Evolutionary conservation across 768 basidiomycete species (phyloP).

Genomic region (Royoungia palumana): DNA sequence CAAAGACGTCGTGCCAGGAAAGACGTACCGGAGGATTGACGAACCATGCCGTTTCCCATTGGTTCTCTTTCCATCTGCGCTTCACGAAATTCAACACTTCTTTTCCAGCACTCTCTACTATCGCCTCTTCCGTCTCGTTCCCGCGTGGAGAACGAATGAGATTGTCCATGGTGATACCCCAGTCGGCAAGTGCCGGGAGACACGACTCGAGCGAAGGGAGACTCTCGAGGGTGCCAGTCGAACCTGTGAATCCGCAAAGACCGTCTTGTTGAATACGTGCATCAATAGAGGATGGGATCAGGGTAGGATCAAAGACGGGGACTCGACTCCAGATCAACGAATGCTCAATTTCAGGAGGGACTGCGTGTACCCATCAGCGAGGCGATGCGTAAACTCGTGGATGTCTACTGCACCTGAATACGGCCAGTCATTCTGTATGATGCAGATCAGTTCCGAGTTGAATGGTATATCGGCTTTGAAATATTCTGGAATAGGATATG

Average conservation of each 20-base stretch:
- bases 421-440: constrained; percentile 85
- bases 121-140: constrained; percentile 49
- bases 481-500: constrained; percentile 41
- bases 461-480: constrained; percentile 62
- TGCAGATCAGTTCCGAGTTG: constrained; percentile 51
- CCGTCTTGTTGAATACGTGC: constrained; percentile 70
- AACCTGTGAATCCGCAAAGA: constrained; percentile 79
- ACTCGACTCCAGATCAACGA: constrained; percentile 74
- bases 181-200: constrained; percentile 63
- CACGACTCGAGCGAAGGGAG: constrained; percentile 56
- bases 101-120: constrained; percentile 48
- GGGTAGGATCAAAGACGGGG: constrained; percentile 61
- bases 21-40: constrained; percentile 77
- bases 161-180: constrained; percentile 64
- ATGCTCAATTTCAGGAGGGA: constrained; percentile 72
- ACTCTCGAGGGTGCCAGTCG: constrained; percentile 48
- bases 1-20: not conserved
- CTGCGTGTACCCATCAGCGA: constrained; percentile 28
- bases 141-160: constrained; percentile 51
- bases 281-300: constrained; percentile 50
- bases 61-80: constrained; percentile 60
- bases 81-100: constrained; percentile 65
- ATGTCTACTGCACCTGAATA: constrained; percentile 59
- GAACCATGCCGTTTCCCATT: constrained; percentile 94
- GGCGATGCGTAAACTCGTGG: not conserved